Conservation (phyloP, 768 basidiomycete genomes). For the Tubosaeta brunneosetosa region DNA sequence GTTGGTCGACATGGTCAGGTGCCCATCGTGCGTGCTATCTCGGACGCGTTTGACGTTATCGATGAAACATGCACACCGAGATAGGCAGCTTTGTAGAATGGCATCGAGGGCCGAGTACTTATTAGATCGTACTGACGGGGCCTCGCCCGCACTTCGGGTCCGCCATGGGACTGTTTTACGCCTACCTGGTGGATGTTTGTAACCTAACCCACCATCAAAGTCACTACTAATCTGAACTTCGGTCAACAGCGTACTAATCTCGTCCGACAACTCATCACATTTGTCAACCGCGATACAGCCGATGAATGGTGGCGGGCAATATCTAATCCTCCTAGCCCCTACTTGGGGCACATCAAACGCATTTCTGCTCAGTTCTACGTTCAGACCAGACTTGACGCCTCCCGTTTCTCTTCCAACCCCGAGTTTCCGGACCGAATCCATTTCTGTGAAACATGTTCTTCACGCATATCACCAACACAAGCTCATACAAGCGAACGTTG, state of each 20-base stretch:
- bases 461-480: background rate
- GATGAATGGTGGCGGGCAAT: constrained; percentile 26
- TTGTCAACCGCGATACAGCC: constrained; percentile 18
- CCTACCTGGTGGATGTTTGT: background rate
- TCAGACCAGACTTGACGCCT: background rate
- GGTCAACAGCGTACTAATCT: background rate
- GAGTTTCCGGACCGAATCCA: background rate
- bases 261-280: constrained; percentile 17
- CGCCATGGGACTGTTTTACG: constrained; percentile 1
- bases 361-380: background rate
- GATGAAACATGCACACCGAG: no score
- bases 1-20: no score
- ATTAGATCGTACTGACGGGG: background rate
- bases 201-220: no score
- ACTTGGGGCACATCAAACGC: background rate
- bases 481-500: background rate
- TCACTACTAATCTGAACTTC: background rate
- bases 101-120: background rate
- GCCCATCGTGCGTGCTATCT: no score
- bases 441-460: background rate
- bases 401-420: background rate
- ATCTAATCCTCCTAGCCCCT: constrained; percentile 9
- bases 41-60: no score
- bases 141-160: background rate
- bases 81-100: no score